phyloP scores from a whole-genome alignment of 208 protist species.

The Hexamita inflata region DNA sequence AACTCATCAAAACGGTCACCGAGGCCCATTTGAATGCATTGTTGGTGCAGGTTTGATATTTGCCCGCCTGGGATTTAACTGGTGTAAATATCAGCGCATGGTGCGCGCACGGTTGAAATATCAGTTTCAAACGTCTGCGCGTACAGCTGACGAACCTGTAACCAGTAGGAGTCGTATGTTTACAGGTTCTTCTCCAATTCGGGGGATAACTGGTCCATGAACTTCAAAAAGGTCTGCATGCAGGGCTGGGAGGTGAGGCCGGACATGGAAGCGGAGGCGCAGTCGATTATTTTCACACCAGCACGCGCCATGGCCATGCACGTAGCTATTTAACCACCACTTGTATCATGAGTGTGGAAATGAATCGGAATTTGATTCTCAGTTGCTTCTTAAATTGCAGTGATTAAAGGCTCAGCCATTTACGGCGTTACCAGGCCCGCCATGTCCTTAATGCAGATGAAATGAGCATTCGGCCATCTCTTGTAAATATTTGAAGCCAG shows the following conservation, averaged over 20 bases:
- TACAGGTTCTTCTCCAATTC: constrained; percentile 15
- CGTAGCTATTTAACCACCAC: constrained; percentile 58
- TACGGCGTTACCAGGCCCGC: constrained; percentile 58
- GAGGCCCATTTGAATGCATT: constrained; percentile 56
- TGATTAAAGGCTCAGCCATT: constrained; percentile 45
- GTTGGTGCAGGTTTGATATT: constrained; percentile 65
- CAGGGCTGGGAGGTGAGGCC: constrained; percentile 63
- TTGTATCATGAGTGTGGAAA: constrained; percentile 71
- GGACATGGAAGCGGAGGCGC: constrained; percentile 50
- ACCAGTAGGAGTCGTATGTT: constrained; percentile 22
- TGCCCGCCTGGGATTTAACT: constrained; percentile 62
- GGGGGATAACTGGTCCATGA: constrained; percentile 27
- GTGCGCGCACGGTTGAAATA: constrained; percentile 4
- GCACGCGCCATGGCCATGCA: constrained; percentile 55
- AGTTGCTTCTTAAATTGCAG: constrained; percentile 52
- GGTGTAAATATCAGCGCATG: constrained; percentile 49
- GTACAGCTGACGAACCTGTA: constrained; percentile 35
- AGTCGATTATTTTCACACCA: constrained; percentile 63
- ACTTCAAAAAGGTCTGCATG: constrained; percentile 56
- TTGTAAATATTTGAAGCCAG: constrained; percentile 37
- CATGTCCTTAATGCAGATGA: constrained; percentile 67
- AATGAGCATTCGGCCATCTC: constrained; percentile 47
- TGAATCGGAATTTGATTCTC: constrained; percentile 58
- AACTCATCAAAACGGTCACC: constrained; percentile 44
- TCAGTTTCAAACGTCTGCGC: too few species aligned